A percentile compares a stretch with the other conserved stretches of the same genome.
phyloP scores from a whole-genome alignment of 805 yeast genomes.

The Candida insectalens region DNA sequence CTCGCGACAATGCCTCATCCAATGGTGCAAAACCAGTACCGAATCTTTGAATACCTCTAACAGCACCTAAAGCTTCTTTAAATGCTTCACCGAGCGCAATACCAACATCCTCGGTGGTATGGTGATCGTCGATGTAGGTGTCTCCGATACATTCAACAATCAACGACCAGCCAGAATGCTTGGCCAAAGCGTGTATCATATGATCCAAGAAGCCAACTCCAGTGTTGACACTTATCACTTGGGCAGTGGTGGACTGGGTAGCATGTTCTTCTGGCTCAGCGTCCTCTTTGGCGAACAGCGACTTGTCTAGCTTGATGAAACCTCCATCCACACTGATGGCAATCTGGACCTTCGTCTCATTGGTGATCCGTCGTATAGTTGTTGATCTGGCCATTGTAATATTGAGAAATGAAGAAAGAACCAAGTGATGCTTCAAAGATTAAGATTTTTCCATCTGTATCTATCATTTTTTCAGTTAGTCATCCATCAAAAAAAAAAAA shows the following conservation, averaged over 20 bases:
- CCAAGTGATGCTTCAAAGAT: too few relatives aligned
- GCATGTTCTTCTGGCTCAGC: conserved; percentile 38
- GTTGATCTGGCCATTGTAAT: conserved; percentile 29
- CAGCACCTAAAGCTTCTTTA: conserved; percentile 80
- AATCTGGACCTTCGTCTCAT: conserved; percentile 89
- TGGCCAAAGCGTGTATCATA: conserved; percentile 95
- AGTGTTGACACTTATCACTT: conserved; percentile 71
- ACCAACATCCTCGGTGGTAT: conserved; percentile 92
- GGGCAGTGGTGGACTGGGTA: conserved; percentile 58
- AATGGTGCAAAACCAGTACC: conserved; percentile 92
- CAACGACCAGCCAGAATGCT: conserved; percentile 94
- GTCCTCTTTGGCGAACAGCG: conserved; percentile 35
- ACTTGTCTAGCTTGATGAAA: conserved; percentile 47
- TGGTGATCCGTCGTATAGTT: conserved; percentile 60
- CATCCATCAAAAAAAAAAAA: too few relatives aligned
- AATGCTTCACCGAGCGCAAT: conserved; percentile 87
- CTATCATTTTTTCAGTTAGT: too few relatives aligned
- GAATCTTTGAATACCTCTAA: conserved; percentile 85
- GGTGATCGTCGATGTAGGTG: conserved; percentile 94
- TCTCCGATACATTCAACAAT: conserved; percentile 89
- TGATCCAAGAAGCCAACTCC: conserved; percentile 96
- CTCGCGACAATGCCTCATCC: conserved; percentile 91
- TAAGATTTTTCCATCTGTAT: too few relatives aligned
- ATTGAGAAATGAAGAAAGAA: too few relatives aligned
- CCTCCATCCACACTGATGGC: conserved; percentile 86